Percentiles rank a stretch among this genome's conserved stretches.
These are phyloP conservation scores for Sanghuangporus baumii DNA, from an alignment of 1,284 basidiomycete species.

Conservation along the genomic window DNA sequence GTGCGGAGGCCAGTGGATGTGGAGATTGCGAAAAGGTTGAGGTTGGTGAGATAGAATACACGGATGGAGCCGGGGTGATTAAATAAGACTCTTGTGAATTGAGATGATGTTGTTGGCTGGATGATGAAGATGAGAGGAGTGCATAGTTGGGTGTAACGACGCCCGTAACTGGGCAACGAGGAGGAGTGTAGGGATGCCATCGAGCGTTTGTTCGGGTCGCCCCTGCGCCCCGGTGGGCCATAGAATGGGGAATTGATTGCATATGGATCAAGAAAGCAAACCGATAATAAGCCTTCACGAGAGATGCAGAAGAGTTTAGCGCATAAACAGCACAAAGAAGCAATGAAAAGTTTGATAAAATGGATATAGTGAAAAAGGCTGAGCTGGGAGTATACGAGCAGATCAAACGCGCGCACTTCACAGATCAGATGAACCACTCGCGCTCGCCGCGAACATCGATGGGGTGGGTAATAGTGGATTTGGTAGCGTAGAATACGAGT, in stretches of 20 bases:
- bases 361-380: not conserved
- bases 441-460: slow-evolving; percentile 15
- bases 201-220: slow-evolving; percentile 15
- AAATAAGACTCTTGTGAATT: slow-evolving; percentile 43
- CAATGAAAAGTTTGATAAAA: not conserved
- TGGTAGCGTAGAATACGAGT: not conserved
- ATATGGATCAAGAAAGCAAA: slow-evolving; percentile 6
- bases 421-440: slow-evolving; percentile 2
- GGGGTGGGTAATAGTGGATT: not conserved
- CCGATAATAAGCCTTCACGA: slow-evolving; percentile 5
- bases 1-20: slow-evolving; percentile 35
- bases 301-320: slow-evolving; percentile 4
- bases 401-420: not conserved
- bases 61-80: slow-evolving; percentile 55
- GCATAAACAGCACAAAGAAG: slow-evolving; percentile 7
- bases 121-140: slow-evolving; percentile 29
- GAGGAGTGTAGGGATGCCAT: slow-evolving; percentile 19
- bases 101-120: slow-evolving; percentile 29
- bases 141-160: slow-evolving; percentile 16
- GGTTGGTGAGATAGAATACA: slow-evolving; percentile 39
- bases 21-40: slow-evolving; percentile 27
- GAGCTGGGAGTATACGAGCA: slow-evolving; percentile 1
- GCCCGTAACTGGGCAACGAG: slow-evolving; percentile 7
- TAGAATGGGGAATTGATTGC: slow-evolving; percentile 17
- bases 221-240: slow-evolving; percentile 18